These are phyloP conservation scores for Lactarius tabidus DNA, from an alignment of 768 basidiomycete genomes.

Conservation along the genomic window DNA sequence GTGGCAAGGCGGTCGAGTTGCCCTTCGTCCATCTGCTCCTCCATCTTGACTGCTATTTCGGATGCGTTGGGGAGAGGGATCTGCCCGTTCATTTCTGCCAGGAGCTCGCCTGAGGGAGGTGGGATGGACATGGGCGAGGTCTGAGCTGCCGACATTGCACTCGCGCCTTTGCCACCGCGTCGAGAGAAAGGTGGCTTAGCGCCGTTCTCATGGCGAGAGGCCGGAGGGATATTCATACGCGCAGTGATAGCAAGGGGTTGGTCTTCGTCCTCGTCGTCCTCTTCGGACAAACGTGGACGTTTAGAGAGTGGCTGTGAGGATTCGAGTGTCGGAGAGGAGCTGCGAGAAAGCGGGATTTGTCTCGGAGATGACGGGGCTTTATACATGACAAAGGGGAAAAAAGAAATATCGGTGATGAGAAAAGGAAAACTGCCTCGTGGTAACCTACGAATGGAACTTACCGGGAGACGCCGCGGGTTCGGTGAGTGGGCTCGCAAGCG, in stretches of 20 bases:
- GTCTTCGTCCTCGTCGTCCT: constrained; percentile 27
- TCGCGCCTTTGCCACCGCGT: constrained; percentile 52
- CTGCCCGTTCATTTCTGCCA: constrained; percentile 37
- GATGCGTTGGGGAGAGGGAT: constrained; percentile 45
- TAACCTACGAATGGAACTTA: constrained; percentile 31
- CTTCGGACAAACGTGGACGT: constrained; percentile 27
- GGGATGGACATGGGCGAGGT: constrained; percentile 46
- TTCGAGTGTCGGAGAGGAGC: constrained; percentile 47
- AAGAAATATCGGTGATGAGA: constrained; percentile 23
- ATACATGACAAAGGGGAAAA: constrained; percentile 20
- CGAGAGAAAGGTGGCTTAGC: constrained; percentile 36
- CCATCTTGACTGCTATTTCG: constrained; percentile 58
- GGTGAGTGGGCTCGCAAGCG: constrained; percentile 46
- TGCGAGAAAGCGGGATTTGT: constrained; percentile 20
- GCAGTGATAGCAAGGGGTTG: constrained; percentile 34
- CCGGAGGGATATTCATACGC: constrained; percentile 27
- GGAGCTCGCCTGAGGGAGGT: constrained; percentile 39
- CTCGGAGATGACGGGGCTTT: constrained; percentile 33
- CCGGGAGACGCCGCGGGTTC: constrained; percentile 50
- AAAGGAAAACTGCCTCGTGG: constrained; percentile 25
- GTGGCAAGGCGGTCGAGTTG: constrained; percentile 75
- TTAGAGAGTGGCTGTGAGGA: constrained; percentile 50
- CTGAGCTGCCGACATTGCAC: constrained; percentile 57
- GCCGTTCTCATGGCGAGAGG: constrained; percentile 20
- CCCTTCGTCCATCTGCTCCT: constrained; percentile 75